Evolutionary conservation across 805 yeast species (phyloP).

Genomic region (Cyberlindnera maritima): DNA sequence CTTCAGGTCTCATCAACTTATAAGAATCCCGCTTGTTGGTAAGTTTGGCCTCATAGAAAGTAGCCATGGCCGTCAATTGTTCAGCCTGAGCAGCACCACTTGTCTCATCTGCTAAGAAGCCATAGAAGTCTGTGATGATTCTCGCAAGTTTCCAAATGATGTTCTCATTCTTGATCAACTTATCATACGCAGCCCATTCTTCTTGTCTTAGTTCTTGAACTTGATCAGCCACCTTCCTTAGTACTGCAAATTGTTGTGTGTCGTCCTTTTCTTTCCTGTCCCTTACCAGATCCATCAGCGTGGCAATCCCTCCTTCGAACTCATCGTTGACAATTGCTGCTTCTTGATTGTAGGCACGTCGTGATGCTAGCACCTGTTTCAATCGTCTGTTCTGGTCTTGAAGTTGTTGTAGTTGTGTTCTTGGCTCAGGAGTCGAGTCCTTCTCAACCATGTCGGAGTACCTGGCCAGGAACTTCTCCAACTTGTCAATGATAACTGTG

Average conservation of each 20-base stretch:
- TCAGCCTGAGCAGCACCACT: slow-evolving; percentile 5
- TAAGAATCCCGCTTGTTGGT: slow-evolving; percentile 1
- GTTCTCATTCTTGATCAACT: slow-evolving; percentile 14
- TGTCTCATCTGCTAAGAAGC: slow-evolving; percentile 6
- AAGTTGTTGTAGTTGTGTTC: slow-evolving; percentile 12
- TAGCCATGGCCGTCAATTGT: slow-evolving; percentile 1
- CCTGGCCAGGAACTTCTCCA: slow-evolving; percentile 14
- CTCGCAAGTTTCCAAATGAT: slow-evolving; percentile 9
- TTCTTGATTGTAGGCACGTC: slow-evolving; percentile 9
- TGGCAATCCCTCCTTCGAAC: slow-evolving; percentile 16
- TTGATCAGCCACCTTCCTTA: slow-evolving; percentile 1
- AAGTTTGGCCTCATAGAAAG: slow-evolving; percentile 2
- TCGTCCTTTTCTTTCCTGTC: slow-evolving; percentile 9
- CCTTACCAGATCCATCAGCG: slow-evolving; percentile 8
- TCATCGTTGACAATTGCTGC: slow-evolving; percentile 11
- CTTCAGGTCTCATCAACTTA: slow-evolving; percentile 2
- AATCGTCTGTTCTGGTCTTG: slow-evolving; percentile 17
- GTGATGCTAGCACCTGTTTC: slow-evolving; percentile 12
- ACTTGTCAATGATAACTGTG: slow-evolving; percentile 2
- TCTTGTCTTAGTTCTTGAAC: slow-evolving; percentile 8
- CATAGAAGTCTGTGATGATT: slow-evolving; percentile 10
- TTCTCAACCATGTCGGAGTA: not conserved
- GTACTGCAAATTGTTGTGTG: not conserved
- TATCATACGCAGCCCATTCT: slow-evolving; percentile 16
- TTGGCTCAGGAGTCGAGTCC: not conserved